Percentiles rank a stretch among this genome's conserved stretches.
Conservation (phyloP, 805 yeast genomes). For the Yamadazyma insecticola region DNA sequence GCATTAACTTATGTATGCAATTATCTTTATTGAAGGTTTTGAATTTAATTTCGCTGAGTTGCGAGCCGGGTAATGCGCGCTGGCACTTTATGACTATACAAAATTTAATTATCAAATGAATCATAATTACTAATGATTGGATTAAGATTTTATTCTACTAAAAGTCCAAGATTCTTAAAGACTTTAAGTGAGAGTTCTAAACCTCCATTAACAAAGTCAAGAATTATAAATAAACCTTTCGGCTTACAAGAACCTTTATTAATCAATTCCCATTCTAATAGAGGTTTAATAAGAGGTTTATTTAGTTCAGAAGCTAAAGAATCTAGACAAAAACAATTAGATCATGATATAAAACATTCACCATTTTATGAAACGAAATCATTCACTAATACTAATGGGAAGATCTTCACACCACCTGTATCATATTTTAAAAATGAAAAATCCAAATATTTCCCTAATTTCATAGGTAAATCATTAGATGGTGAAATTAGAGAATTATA, state of each 20-base stretch:
- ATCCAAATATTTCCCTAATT: slow-evolving; percentile 79
- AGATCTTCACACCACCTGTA: slow-evolving; percentile 78
- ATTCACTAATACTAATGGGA: slow-evolving; percentile 72
- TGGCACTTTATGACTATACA: too few species aligned
- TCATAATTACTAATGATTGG: too few species aligned
- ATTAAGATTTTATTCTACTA: slow-evolving; percentile 6
- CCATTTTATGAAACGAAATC: slow-evolving; percentile 42
- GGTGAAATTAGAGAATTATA: slow-evolving; percentile 33
- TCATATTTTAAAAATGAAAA: slow-evolving; percentile 69
- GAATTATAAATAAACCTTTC: slow-evolving; percentile 30
- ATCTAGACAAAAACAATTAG: slow-evolving; percentile 32
- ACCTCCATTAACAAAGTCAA: slow-evolving; percentile 32
- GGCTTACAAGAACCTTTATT: slow-evolving; percentile 30
- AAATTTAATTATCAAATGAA: too few species aligned
- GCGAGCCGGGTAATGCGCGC: too few species aligned
- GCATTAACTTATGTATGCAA: too few species aligned
- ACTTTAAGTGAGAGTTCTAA: slow-evolving; percentile 35
- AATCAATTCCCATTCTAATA: slow-evolving; percentile 17
- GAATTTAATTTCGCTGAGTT: too few species aligned
- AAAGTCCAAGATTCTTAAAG: slow-evolving; percentile 30
- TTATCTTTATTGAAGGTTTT: too few species aligned
- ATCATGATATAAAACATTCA: slow-evolving; percentile 40
- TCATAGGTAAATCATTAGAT: slow-evolving; percentile 51
- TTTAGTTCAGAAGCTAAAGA: slow-evolving; percentile 34
- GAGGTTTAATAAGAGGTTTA: slow-evolving; percentile 16